Evolutionary conservation across 495 filamentous ascomycete species (phyloP), one percentile per base, ranked within the genome.

Genomic region (Daldinia grandis): DNA sequence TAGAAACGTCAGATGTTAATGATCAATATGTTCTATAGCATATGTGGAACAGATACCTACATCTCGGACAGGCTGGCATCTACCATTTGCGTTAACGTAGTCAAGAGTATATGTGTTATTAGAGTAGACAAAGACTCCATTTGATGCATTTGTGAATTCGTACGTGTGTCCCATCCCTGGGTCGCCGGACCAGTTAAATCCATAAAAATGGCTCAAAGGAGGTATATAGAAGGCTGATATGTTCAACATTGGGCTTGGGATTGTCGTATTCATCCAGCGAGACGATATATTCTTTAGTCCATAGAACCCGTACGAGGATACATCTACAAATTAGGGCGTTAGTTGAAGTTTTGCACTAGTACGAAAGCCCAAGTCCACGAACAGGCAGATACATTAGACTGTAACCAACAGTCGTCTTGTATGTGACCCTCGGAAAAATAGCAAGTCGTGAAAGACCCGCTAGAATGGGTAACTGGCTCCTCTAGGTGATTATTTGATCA

Each of bases 211-310:
- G 0, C 14, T 19, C 8, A 40, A 10, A 6, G 14, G 21, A 27
- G 24, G 47, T 33, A 60, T 10, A 54, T 59, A 70, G 38, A 51
- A 68, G 12, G 55, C 62, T 8, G 65, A 58, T 56, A 74, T 74
- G 17, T 74, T 66, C 1, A 74, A 31, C 8, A 47, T 30, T 30
- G 62, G 62, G 6, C 58, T 40, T 0, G 63, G 59, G 9, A 71
- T 25, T 2, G 49, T 57, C 4, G 25, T 38, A 28, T 38, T 33
- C n/a, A 21, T 28, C 60, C 38, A 73, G 4, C n/a, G 8, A 2
- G 70, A 73, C 28, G 60, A 9, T 19, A n/a, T 54, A 40, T 65
- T 51, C 1, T 44, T 38, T 3, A 38, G 56, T 10, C 55, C 51
- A 31, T 49, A 27, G 21, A 64, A 58, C 25, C 65, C 65, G 35